These are phyloP conservation scores for Syzygium grande DNA, from an alignment of 345 rosid genomes.

Conservation along the genomic window DNA sequence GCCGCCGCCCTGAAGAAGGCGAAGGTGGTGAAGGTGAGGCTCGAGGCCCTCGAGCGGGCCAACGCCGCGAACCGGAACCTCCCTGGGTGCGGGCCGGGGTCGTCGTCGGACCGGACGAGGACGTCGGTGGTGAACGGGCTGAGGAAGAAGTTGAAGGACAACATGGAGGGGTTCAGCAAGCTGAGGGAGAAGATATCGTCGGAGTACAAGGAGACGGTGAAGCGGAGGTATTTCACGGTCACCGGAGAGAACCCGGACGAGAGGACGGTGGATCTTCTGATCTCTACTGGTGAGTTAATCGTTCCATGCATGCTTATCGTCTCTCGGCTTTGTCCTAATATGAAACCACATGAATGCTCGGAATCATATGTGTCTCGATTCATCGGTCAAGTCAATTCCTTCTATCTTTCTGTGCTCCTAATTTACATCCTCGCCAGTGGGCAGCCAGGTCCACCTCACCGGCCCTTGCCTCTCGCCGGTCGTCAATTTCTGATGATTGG, in stretches of 20 bases:
- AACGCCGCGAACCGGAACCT: slow-evolving; percentile 71
- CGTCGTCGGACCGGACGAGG: slow-evolving; percentile 86
- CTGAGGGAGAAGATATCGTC: slow-evolving; percentile 64
- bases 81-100: slow-evolving; percentile 83
- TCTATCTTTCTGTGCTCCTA: not conserved
- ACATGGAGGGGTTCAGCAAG: slow-evolving; percentile 69
- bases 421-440: not conserved
- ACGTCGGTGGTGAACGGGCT: slow-evolving; percentile 77
- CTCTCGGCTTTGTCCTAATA: not conserved
- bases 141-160: slow-evolving; percentile 87
- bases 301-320: not conserved
- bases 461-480: no score
- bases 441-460: no score
- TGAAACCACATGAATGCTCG: not conserved
- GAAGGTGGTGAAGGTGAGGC: slow-evolving; percentile 61
- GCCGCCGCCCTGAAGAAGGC: slow-evolving; percentile 71
- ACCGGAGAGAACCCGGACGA: slow-evolving; percentile 95
- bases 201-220: slow-evolving; percentile 90
- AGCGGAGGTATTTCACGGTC: slow-evolving; percentile 84
- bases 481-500: no score
- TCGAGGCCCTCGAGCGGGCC: slow-evolving; percentile 86
- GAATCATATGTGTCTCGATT: not conserved
- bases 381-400: not conserved
- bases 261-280: slow-evolving; percentile 58
- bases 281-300: slow-evolving; percentile 65